A percentile compares a stretch with the other conserved stretches of the same genome.
phyloP scores from a whole-genome alignment of 2,329 filamentous ascomycete genomes.

The Xylariaceae sp. region DNA sequence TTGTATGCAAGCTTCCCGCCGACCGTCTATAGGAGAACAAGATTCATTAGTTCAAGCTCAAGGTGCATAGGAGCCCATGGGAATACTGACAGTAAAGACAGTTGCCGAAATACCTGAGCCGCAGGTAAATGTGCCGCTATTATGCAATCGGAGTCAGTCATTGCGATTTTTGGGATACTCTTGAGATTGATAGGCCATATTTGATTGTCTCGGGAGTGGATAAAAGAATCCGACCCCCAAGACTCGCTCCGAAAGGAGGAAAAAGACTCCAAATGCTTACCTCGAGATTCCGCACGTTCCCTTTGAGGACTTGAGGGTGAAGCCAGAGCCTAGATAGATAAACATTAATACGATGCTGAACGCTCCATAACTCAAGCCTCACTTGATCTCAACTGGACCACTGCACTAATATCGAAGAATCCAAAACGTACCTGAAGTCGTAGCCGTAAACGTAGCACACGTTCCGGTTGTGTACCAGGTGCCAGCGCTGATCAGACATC shows the following conservation, averaged over 20 bases:
- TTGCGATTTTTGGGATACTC: no score
- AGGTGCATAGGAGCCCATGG: neutral
- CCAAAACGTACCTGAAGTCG: conserved; percentile 32
- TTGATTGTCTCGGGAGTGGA: no score
- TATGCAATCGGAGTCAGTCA: no score
- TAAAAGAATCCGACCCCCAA: no score
- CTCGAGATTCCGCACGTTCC: conserved; percentile 58
- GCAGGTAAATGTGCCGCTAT: conserved; percentile 52
- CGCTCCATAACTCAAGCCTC: neutral
- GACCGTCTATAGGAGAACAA: conserved; percentile 4
- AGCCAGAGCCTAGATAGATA: conserved; percentile 36
- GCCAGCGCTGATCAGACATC: conserved; percentile 65
- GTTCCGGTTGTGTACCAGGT: conserved; percentile 67
- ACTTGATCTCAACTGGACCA: no score
- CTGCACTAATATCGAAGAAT: no score
- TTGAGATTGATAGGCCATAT: no score
- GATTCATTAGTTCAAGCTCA: neutral
- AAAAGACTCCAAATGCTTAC: no score
- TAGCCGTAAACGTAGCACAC: conserved; percentile 63
- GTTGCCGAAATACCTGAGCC: conserved; percentile 40
- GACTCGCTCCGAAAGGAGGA: no score
- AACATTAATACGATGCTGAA: neutral
- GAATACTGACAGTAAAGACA: conserved; percentile 20
- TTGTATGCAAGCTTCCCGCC: conserved; percentile 18
- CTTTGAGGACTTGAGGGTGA: conserved; percentile 58